These are phyloP conservation scores for Cutaneotrichosporon sp. DNA, from an alignment of 1,284 basidiomycete genomes.

Conservation along the genomic window DNA sequence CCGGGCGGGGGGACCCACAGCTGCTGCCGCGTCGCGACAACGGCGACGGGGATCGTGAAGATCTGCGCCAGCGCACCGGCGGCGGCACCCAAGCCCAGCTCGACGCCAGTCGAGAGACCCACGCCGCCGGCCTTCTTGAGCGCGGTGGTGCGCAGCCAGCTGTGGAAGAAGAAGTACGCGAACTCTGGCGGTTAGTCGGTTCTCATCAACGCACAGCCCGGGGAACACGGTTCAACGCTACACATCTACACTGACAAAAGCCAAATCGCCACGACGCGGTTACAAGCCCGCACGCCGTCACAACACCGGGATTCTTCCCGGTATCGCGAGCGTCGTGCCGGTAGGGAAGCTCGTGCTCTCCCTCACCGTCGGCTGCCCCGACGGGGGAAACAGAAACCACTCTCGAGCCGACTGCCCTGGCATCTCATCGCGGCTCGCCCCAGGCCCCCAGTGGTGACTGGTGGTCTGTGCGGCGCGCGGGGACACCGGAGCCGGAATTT, in stretches of 20 bases:
- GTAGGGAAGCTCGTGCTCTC: too few relatives aligned
- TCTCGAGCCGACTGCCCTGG: not conserved
- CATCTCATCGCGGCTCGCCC: too few relatives aligned
- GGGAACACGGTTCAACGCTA: too few relatives aligned
- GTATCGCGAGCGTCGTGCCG: too few relatives aligned
- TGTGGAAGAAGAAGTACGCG: slow-evolving; percentile 99
- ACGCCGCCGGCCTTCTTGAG: slow-evolving; percentile 42
- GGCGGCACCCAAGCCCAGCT: slow-evolving; percentile 81
- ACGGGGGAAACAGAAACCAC: not conserved
- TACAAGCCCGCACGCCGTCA: too few relatives aligned
- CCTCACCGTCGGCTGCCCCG: not conserved
- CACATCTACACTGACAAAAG: too few relatives aligned
- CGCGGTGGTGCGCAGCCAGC: slow-evolving; percentile 64
- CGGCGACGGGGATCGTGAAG: slow-evolving; percentile 96
- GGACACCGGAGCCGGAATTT: too few relatives aligned
- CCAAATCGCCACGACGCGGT: too few relatives aligned
- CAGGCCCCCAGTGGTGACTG: too few relatives aligned
- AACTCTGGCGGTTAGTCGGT: slow-evolving; percentile 69
- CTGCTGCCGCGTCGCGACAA: slow-evolving; percentile 97
- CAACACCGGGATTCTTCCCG: too few relatives aligned
- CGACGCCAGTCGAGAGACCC: slow-evolving; percentile 66
- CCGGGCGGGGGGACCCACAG: slow-evolving; percentile 53
- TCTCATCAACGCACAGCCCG: too few relatives aligned
- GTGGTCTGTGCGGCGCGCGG: too few relatives aligned
- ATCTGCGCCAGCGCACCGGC: slow-evolving; percentile 94